Evolutionary conservation across 208 protist species (phyloP), one percentile per base, ranked within the genome.

Genomic region (Leishmania turanica): DNA sequence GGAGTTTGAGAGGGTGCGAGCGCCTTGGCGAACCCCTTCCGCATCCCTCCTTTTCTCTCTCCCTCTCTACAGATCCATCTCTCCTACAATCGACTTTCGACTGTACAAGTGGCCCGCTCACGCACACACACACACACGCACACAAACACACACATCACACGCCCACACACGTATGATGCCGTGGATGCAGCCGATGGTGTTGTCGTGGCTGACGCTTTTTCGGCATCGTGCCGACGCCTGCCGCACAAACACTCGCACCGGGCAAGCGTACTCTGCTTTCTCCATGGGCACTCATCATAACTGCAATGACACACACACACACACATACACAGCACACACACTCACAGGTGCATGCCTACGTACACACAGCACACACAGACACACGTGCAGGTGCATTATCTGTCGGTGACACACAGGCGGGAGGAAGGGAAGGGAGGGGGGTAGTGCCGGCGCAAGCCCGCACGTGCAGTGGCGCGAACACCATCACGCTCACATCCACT

Each of bases 321-420:
- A 69, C 65, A 69, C 40, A 69, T 15, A 69, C 40, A 71, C 66
- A 24, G 40, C 45, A 37, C 47, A 74, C 69, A 37, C 69, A 74
- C 69, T 47, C 69, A 49, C 69, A 74, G 13, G 40, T 54, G 31
- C 49, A 72, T 24, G 5, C 34, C 15, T 69, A 45, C 64, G 64
- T 42, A 69, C 64, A 69, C 34, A 69, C 34, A 69, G 24, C 56
- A 31, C 56, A 71, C 66, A 17, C 24, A 71, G 17, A 49, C 40
- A 71, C 40, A 27, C n/a, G 60, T n/a, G 3, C 60, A 37, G 6
- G 60, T 21, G 60, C 13, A 37, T 31, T 4, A 13, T n/a, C 60
- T n/a, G 60, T 66, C 60, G 60, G 19, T 7, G 27, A 66, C 19
- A 49, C 66, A 71, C n/a, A 66, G n/a, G 60, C 31, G 31, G 13